Base-by-base conservation (phyloP, 495 filamentous ascomycete genomes). In the Daldinia vernicosa region DNA sequence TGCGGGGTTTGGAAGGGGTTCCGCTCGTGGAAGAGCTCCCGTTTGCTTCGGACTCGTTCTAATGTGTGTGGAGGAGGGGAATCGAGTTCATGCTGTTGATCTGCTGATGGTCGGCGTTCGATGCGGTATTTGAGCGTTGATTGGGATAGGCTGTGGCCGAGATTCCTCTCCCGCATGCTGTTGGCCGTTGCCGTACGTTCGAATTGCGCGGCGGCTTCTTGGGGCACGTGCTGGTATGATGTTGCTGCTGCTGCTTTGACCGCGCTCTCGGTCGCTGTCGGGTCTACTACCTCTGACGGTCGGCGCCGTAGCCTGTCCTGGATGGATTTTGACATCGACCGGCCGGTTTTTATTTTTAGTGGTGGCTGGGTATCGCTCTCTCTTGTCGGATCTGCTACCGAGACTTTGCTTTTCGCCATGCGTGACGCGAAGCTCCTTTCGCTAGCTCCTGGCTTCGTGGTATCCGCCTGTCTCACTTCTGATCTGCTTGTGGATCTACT, bases 191-290 rank as follows among this genome's bases (percentile, higher is more conserved):
- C 79, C 5, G 85, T 86, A 17, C 81, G 72, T 22, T 79, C 75
- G 65, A 87, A 88, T 53, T 84, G 80, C 6, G 79, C 68, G 6
- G 85, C 84, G 5, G 85, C 84, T 43, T 83, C 76, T 17, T 76
- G 77, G 30, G 84, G 84, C 9, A 84, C 74, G 60, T 86, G 77
- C 24, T 77, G 70, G 24, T 66, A 63, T 24, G 57, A n/a, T 2
- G 52, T 12, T 0, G 57, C 66, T 24, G 57, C 14, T 2, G 52
- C 9, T 0, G 57, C 66, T 19, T 64, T 52, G 28, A 8, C 19
- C 4, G 28, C 30, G n/a, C 17, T n/a, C 11, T 54, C 35, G 14
- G 63, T 40, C 19, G 57, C 9, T 33, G 32, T 52, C 19, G 68
- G 60, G 14, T 56, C 63, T 28, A 33, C 24, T 27, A 35, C 26